Evolutionary conservation across 495 filamentous ascomycete genomes (phyloP).

Genomic region (Xylaria telfairii): DNA sequence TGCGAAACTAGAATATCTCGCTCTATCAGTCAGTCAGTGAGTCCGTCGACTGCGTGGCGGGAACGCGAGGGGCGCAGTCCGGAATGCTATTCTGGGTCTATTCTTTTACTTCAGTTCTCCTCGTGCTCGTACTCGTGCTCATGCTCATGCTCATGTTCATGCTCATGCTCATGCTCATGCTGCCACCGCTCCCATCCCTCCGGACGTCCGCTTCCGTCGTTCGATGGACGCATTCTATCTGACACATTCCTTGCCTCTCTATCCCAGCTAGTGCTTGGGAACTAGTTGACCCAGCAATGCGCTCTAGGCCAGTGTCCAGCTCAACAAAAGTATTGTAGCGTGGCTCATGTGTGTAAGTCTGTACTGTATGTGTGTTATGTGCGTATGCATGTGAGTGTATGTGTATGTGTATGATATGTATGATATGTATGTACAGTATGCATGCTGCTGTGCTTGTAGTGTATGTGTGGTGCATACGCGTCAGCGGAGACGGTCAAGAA

Average conservation of each 20-base stretch:
- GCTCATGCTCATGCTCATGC: conserved; percentile 2
- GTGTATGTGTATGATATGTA: neutral
- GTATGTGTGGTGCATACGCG: conserved; percentile 19
- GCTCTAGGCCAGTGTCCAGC: neutral
- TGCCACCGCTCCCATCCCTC: neutral
- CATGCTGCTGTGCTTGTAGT: too few species aligned
- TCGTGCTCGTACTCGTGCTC: neutral
- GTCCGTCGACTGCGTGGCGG: neutral
- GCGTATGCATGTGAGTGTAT: neutral
- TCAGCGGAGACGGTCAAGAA: conserved; percentile 13
- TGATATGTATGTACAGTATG: neutral
- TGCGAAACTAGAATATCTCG: neutral
- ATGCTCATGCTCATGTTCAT: neutral
- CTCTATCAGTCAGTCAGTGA: neutral
- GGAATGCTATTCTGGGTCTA: neutral
- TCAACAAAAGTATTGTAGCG: neutral
- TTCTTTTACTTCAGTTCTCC: neutral
- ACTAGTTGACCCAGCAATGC: neutral
- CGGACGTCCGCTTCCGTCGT: conserved; percentile 21
- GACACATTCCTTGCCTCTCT: conserved; percentile 2
- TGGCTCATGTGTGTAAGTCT: neutral
- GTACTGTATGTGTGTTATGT: neutral
- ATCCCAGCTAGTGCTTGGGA: neutral
- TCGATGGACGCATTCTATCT: conserved; percentile 13
- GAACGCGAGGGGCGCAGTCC: neutral